These are phyloP conservation scores for Neurospora sp. DNA, from an alignment of 495 filamentous ascomycete genomes.

Conservation along the genomic window DNA sequence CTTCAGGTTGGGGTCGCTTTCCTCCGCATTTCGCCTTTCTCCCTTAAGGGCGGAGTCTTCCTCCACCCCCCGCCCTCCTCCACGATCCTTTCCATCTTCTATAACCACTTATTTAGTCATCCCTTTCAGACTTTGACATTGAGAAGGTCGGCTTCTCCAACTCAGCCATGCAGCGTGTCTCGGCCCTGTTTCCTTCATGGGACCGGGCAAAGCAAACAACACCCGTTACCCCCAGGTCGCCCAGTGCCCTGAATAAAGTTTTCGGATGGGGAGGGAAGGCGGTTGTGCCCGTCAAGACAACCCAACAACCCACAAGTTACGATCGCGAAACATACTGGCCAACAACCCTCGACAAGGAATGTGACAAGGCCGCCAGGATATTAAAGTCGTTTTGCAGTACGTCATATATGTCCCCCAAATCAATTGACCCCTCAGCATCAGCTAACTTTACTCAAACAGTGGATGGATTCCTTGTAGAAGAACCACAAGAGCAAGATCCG, in stretches of 20 bases:
- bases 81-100: neutral
- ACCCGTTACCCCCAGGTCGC: constrained; percentile 12
- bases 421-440: neutral
- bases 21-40: neutral
- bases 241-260: constrained; percentile 29
- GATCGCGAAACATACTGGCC: constrained; percentile 66
- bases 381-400: constrained; percentile 69
- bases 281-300: constrained; percentile 23
- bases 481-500: constrained; percentile 12
- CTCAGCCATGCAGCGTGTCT: constrained; percentile 40
- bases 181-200: constrained; percentile 40
- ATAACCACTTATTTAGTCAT: neutral
- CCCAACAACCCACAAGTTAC: constrained; percentile 40
- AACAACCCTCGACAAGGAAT: constrained; percentile 68
- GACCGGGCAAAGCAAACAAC: constrained; percentile 30
- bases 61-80: neutral
- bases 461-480: constrained; percentile 36
- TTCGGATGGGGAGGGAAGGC: constrained; percentile 39
- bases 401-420: constrained; percentile 7
- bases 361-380: constrained; percentile 79
- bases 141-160: constrained; percentile 6
- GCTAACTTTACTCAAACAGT: constrained; percentile 12
- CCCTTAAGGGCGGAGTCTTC: constrained; percentile 3
- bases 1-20: constrained; percentile 6
- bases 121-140: neutral